These are phyloP conservation scores for Hemileccinum rubropunctum DNA, from an alignment of 768 basidiomycete species.

Conservation along the genomic window DNA sequence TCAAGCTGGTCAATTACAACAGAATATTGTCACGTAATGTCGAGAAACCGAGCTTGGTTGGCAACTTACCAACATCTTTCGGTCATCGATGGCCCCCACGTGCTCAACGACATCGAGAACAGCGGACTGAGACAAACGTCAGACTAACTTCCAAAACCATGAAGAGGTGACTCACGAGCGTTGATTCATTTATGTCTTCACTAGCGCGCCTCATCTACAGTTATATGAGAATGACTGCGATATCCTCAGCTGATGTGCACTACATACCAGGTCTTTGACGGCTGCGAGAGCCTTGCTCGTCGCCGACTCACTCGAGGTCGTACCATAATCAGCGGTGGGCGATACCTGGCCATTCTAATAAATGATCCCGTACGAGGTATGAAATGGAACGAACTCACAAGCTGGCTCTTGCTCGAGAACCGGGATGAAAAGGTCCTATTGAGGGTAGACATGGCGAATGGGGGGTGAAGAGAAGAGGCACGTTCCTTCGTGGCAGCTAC, in stretches of 20 bases:
- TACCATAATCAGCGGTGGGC: slow-evolving; percentile 9
- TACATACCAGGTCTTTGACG: slow-evolving; percentile 31
- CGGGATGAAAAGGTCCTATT: slow-evolving; percentile 30
- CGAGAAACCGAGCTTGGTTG: neutral
- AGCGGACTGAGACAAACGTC: slow-evolving; percentile 41
- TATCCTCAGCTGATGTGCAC: neutral
- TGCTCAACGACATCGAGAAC: slow-evolving; percentile 61
- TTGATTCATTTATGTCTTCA: slow-evolving; percentile 31
- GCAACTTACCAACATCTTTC: slow-evolving; percentile 66
- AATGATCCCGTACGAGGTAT: neutral
- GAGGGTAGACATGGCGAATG: slow-evolving; percentile 26
- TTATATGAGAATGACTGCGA: neutral
- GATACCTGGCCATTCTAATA: slow-evolving; percentile 11
- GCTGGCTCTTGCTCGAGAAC: slow-evolving; percentile 26
- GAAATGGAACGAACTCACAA: slow-evolving; percentile 15
- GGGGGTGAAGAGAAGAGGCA: slow-evolving; percentile 1
- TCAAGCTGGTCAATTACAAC: slow-evolving; percentile 53
- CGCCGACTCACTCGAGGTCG: slow-evolving; percentile 12
- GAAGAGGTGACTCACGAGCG: slow-evolving; percentile 13
- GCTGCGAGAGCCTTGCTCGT: slow-evolving; percentile 24
- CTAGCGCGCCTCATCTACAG: slow-evolving; percentile 28
- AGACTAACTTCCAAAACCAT: neutral
- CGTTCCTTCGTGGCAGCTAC: slow-evolving; percentile 6
- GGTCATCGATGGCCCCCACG: slow-evolving; percentile 66
- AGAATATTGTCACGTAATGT: neutral